Evolutionary conservation across 2,329 filamentous ascomycete species (phyloP), one percentile per base, ranked within the genome.

Genomic region (Fusarium sp.): DNA sequence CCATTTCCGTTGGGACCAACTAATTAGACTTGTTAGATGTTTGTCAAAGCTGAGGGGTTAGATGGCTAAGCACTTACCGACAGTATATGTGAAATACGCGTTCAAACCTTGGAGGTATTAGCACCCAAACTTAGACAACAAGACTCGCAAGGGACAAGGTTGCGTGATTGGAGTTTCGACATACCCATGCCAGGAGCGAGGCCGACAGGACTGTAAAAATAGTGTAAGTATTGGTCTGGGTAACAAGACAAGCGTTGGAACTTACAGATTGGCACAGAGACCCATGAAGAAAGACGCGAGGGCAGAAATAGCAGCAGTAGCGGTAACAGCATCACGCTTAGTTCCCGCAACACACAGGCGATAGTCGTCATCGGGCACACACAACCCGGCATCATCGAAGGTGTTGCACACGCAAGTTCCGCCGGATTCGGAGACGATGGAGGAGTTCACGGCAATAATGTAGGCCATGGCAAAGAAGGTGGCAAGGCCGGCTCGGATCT

Each of bases 221-320:
- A 50, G 25, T 35, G 32, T 73, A 61, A 70, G 70, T 27, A 60
- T 25, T 48, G 35, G 20, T 25, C 20, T 59, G 48, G 35, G 11
- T 5, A n/a, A 27, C 23, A 61, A 68, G 59, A 48, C 27, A 14
- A 30, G 27, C 18, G 18, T 32, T 7, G 23, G 18, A 11, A 84
- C 87, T 76, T 78, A 88, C 87, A 96, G 86, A 76, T 97, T 97
- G 72, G 95, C 92, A 73, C 95, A 91, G 2, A 96, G 82, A 23
- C 95, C 95, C 92, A 97, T 95, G 82, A 88, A 92, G 82, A 97
- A 95, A n/a, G 91, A 92, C 4, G 93, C 90, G 56, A 97, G 84
- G 30, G 94, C 93, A 16, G 94, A 89, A 74, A 97, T 95, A 64
- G 94, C 94, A 52, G 95, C 94, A 6, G 95, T 97, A 13, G 93